phyloP scores from a whole-genome alignment of 2,329 filamentous ascomycete genomes.

The Westerdykella sp. region DNA sequence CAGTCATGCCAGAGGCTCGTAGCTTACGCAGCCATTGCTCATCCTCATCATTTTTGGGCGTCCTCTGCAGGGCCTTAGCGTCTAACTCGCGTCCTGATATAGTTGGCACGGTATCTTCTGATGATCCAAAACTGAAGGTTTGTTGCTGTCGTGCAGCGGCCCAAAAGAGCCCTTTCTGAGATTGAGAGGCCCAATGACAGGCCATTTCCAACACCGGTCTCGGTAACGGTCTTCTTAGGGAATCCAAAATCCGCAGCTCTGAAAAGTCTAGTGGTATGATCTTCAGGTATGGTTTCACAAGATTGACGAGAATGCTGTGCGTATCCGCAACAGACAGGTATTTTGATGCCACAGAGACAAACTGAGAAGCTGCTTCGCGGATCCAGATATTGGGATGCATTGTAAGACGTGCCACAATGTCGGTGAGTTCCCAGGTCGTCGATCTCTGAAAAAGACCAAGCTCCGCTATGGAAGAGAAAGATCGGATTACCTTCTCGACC shows the following conservation, averaged over 20 bases:
- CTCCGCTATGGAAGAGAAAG: conserved; percentile 79
- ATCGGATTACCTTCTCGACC: conserved; percentile 81
- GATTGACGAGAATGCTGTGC: conserved; percentile 73
- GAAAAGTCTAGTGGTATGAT: conserved; percentile 62
- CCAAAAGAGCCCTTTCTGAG: conserved; percentile 84
- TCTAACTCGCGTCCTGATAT: conserved; percentile 54
- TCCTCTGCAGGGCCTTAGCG: conserved; percentile 54
- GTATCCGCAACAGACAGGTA: conserved; percentile 75
- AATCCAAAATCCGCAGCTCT: conserved; percentile 70
- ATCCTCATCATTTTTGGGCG: conserved; percentile 81
- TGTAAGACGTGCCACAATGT: conserved; percentile 75
- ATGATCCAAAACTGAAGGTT: conserved; percentile 60
- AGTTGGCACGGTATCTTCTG: conserved; percentile 48
- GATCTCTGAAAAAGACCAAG: conserved; percentile 79
- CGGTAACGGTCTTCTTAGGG: conserved; percentile 73
- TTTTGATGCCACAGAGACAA: conserved; percentile 68
- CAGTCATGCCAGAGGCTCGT: conserved; percentile 71
- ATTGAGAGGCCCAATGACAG: conserved; percentile 73
- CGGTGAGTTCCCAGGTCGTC: conserved; percentile 81
- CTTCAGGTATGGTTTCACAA: conserved; percentile 77
- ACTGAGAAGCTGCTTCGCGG: conserved; percentile 78
- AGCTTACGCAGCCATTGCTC: conserved; percentile 86
- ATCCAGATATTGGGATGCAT: conserved; percentile 97
- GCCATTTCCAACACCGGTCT: conserved; percentile 79
- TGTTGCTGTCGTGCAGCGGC: conserved; percentile 64